Conservation (phyloP, 2,329 filamentous ascomycete genomes). For the Erysiphe pulchra region DNA sequence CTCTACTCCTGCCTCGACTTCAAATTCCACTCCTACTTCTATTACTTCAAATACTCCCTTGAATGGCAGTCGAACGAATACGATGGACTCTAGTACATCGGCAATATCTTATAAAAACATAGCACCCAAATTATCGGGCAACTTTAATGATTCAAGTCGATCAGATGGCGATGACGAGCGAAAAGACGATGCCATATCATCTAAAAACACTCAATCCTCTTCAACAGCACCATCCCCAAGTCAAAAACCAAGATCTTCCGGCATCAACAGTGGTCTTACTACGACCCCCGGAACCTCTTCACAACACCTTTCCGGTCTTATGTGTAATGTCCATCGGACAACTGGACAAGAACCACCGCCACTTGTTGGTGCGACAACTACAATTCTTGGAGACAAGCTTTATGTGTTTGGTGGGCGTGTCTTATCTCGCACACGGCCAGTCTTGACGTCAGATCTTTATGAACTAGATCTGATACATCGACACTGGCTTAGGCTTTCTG, state of each 20-base stretch:
- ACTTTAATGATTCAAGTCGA: slow-evolving; percentile 11
- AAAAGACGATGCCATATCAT: slow-evolving; percentile 21
- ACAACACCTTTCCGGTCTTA: slow-evolving; percentile 34
- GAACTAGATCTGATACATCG: slow-evolving; percentile 75
- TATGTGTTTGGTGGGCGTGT: slow-evolving; percentile 90
- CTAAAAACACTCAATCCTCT: slow-evolving; percentile 25
- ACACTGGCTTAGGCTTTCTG: slow-evolving; percentile 81
- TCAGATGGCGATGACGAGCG: slow-evolving; percentile 22
- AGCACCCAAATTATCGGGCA: slow-evolving; percentile 7
- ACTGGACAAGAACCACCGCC: slow-evolving; percentile 80
- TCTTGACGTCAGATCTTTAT: slow-evolving; percentile 73
- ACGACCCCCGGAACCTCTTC: slow-evolving; percentile 22
- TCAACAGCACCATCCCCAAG: slow-evolving; percentile 32
- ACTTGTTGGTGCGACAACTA: slow-evolving; percentile 83
- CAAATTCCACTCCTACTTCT: background rate
- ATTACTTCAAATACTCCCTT: slow-evolving; percentile 8
- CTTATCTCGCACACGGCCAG: slow-evolving; percentile 56
- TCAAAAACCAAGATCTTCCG: slow-evolving; percentile 16
- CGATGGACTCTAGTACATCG: slow-evolving; percentile 12
- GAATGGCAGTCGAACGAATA: slow-evolving; percentile 11
- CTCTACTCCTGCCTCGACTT: too few species aligned
- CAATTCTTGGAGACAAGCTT: slow-evolving; percentile 79
- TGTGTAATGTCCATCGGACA: slow-evolving; percentile 56
- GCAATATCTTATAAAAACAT: slow-evolving; percentile 5
- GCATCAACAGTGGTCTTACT: slow-evolving; percentile 12